Percentiles rank a stretch among this genome's conserved stretches.
Conservation (phyloP, 2,329 filamentous ascomycete species). For the Cordyceps farinosa region DNA sequence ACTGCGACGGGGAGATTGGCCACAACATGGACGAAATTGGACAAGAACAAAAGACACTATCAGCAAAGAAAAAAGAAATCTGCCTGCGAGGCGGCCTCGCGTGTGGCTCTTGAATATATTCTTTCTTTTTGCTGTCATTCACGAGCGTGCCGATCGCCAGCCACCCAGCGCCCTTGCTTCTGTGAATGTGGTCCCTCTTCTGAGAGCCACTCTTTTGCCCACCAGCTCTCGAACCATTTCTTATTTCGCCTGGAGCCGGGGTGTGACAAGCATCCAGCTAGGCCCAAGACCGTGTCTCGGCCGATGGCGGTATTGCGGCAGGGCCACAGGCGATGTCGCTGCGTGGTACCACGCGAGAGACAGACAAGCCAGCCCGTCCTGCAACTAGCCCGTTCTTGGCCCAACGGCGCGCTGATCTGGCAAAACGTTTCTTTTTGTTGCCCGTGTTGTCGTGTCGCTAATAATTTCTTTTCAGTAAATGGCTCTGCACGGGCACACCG, state of each 20-base stretch:
- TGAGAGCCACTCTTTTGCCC: not conserved
- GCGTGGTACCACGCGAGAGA: not conserved
- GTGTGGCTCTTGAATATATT: constrained; percentile 1
- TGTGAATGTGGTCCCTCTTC: not conserved
- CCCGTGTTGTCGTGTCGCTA: not conserved
- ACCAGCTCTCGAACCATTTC: not conserved
- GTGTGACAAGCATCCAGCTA: not conserved
- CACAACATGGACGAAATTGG: not conserved
- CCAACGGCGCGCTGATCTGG: not conserved
- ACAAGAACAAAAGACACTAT: not conserved
- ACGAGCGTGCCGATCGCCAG: not conserved
- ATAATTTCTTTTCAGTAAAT: not conserved
- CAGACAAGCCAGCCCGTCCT: not conserved
- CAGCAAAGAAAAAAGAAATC: not conserved
- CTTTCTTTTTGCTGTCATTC: not conserved
- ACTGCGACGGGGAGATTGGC: not conserved
- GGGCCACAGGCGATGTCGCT: not conserved
- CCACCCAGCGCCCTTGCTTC: not conserved
- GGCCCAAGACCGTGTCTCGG: not conserved
- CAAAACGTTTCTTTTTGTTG: not conserved
- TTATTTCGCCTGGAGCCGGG: not conserved
- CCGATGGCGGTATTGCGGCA: not conserved
- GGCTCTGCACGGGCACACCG: too few species aligned
- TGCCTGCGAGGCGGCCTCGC: not conserved
- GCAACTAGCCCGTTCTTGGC: too few species aligned